These are phyloP conservation scores for Papiliotrema nemorosa DNA, from an alignment of 1,284 basidiomycete species.

Conservation along the genomic window DNA sequence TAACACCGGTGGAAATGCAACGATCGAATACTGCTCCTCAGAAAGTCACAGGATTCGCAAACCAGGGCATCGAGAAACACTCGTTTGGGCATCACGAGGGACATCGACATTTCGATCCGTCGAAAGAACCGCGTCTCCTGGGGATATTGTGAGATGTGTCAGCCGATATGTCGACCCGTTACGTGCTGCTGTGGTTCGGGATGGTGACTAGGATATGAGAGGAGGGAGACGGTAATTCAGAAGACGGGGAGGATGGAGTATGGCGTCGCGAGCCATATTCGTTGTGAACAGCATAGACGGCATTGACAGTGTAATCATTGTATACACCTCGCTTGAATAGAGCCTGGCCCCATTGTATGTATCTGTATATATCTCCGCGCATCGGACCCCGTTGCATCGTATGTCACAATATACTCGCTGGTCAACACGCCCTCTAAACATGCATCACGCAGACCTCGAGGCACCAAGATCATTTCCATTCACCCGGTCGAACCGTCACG, in stretches of 20 bases:
- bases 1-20: conserved; percentile 1
- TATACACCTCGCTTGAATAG: background rate
- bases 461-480: no score
- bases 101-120: conserved; percentile 41
- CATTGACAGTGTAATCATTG: background rate
- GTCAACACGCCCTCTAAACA: no score
- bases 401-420: no score
- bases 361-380: no score
- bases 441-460: no score
- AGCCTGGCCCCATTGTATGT: no score
- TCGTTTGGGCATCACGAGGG: background rate
- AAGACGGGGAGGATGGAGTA: background rate
- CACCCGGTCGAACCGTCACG: no score
- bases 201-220: background rate
- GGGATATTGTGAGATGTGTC: conserved; percentile 24
- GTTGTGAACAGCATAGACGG: background rate
- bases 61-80: background rate
- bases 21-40: background rate
- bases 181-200: background rate
- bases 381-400: no score
- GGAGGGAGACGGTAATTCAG: background rate
- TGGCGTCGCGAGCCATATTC: no score
- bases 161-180: background rate
- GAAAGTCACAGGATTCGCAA: background rate
- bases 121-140: conserved; percentile 37